phyloP scores from a whole-genome alignment of 1,284 basidiomycete species.

The Trichosporon inkin region DNA sequence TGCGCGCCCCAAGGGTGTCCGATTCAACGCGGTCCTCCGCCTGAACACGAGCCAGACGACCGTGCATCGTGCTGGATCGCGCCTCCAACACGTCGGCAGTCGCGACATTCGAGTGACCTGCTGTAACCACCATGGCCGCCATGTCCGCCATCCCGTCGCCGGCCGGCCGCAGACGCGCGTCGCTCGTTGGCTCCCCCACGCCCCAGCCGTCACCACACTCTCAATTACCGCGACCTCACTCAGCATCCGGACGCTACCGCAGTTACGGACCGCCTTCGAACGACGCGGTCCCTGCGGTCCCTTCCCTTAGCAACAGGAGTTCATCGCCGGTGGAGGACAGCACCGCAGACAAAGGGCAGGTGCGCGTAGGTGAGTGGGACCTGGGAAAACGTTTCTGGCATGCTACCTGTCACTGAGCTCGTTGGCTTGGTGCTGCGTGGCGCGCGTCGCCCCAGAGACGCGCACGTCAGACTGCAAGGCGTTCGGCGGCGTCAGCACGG shows the following conservation, averaged over 20 bases:
- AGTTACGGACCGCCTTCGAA: constrained; percentile 1
- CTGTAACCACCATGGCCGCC: neutral
- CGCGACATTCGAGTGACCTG: neutral
- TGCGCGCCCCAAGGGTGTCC: neutral
- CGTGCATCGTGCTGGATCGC: neutral
- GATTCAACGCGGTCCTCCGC: neutral
- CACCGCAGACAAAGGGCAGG: constrained; percentile 33
- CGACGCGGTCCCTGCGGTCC: constrained; percentile 1
- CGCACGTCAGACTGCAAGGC: neutral
- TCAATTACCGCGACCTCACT: constrained; percentile 31
- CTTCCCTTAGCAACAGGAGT: neutral
- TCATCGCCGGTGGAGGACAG: constrained; percentile 18
- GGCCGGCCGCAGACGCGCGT: constrained; percentile 17
- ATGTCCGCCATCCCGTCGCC: constrained; percentile 17
- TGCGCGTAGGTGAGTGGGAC: constrained; percentile 41
- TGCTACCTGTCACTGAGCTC: neutral
- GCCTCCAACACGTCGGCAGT: neutral
- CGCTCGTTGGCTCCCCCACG: constrained; percentile 27
- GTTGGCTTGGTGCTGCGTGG: neutral
- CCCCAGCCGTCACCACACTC: constrained; percentile 28
- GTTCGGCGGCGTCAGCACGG: constrained; percentile 3
- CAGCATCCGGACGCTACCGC: constrained; percentile 27
- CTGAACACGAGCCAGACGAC: neutral
- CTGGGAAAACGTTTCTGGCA: neutral
- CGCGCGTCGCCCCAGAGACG: neutral